Evolutionary conservation across 2,329 filamentous ascomycete species (phyloP), one percentile per base, ranked within the genome.

Genomic region (Alternaria brassicicola): DNA sequence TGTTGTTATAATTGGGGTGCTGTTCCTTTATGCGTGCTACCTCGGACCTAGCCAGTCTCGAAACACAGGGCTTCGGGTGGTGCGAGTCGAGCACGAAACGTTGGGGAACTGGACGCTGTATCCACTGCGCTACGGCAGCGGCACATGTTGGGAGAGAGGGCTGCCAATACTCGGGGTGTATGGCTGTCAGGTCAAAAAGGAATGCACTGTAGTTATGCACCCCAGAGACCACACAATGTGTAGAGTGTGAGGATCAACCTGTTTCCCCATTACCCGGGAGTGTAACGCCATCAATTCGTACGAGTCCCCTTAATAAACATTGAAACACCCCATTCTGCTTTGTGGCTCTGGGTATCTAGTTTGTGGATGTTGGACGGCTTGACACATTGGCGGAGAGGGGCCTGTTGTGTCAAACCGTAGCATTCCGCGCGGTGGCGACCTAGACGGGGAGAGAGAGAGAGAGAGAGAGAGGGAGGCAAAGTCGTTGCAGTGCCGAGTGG

Each of bases 261-360:
- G 43, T 33, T 17, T 17, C 19, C 43, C 30, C 30, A 15, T 25
- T 17, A 45, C 30, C 13, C 28, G 28, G 50, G 49, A 17, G 21
- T 43, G 38, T 33, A 36, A 31, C 28, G 28, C 23, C 25, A 48
- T 23, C 13, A 38, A 43, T 33, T 55, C 10, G 52, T 41, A 19
- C 25, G 52, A 26, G 31, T 46, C 39, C 41, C 51, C 51, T 53
- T 53, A 53, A 53, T 53, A 53, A 53, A 47, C 33, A 55, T 49
- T 49, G 52, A 55, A 55, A 55, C 52, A 26, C 42, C 26, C 25
- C 48, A 12, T 48, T 36, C 25, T 52, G 56, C 28, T 41, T 8
- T 48, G 42, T 36, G 56, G 59, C 39, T 41, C 26, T 33, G 49
- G 42, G 17, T 50, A 59, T 60, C 60, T 62, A 41, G 59, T 62